phyloP scores from a whole-genome alignment of 2,329 filamentous ascomycete genomes.

The Cyphellophora europaea region DNA sequence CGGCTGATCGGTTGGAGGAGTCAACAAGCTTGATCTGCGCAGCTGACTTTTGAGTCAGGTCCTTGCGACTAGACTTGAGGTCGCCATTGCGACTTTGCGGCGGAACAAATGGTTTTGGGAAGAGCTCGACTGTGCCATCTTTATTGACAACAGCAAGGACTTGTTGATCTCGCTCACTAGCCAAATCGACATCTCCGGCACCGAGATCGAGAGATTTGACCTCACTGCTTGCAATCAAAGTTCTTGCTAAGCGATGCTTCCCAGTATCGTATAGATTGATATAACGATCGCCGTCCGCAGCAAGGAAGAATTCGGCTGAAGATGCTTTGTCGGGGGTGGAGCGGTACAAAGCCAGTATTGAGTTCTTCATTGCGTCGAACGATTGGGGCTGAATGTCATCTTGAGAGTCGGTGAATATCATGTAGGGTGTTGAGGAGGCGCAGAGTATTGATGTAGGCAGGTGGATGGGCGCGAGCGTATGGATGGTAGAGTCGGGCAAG shows the following conservation, averaged over 20 bases:
- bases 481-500: conserved; percentile 31
- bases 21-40: conserved; percentile 35
- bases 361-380: conserved; percentile 40
- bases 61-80: conserved; percentile 21
- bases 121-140: conserved; percentile 40
- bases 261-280: conserved; percentile 40
- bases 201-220: conserved; percentile 30
- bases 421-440: conserved; percentile 40
- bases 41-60: conserved; percentile 35
- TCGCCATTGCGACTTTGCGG: conserved; percentile 22
- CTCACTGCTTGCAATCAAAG: conserved; percentile 40
- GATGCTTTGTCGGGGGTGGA: conserved; percentile 24
- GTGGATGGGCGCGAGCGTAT: conserved; percentile 26
- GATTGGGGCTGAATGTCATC: conserved; percentile 27
- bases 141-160: conserved; percentile 37
- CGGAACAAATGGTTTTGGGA: conserved; percentile 37
- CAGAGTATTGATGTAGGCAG: conserved; percentile 31
- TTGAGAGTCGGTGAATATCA: conserved; percentile 32
- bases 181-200: conserved; percentile 16
- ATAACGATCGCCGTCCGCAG: conserved; percentile 40
- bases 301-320: conserved; percentile 33
- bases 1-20: conserved; percentile 32
- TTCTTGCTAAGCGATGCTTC: conserved; percentile 33
- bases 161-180: conserved; percentile 23
- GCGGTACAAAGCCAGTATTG: conserved; percentile 37